Evolutionary conservation across 306 rosid species (phyloP).

Genomic region (Fragaria ananassa): DNA sequence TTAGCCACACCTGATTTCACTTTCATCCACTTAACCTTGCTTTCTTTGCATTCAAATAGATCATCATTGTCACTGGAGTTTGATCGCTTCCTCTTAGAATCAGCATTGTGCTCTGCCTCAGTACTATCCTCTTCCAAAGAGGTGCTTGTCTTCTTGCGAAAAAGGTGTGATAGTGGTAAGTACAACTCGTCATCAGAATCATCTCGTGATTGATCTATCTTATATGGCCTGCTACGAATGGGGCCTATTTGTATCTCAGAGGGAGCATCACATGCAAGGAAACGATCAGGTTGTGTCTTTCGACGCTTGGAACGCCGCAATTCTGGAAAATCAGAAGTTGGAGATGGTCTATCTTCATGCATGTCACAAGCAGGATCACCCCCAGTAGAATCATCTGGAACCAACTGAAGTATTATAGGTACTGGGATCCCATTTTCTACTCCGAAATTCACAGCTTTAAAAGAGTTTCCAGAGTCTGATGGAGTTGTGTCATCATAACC

Average conservation of each 20-base stretch:
- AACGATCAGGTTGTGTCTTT: conserved; percentile 78
- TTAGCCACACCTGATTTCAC: conserved; percentile 28
- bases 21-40: conserved; percentile 21
- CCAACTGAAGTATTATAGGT: conserved; percentile 44
- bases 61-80: conserved; percentile 19
- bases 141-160: conserved; percentile 28
- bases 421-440: conserved; percentile 42
- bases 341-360: conserved; percentile 27
- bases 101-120: conserved; percentile 18
- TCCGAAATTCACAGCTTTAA: conserved; percentile 52
- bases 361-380: conserved; percentile 21
- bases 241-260: conserved; percentile 57
- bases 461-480: conserved; percentile 26
- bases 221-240: conserved; percentile 51
- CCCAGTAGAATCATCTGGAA: conserved; percentile 24
- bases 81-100: conserved; percentile 13
- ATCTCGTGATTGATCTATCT: conserved; percentile 39
- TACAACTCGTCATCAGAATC: conserved; percentile 44
- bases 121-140: conserved; percentile 15
- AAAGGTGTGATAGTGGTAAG: conserved; percentile 50
- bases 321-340: conserved; percentile 36
- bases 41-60: conserved; percentile 28
- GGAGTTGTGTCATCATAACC: conserved; percentile 23
- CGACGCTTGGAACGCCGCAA: conserved; percentile 89
- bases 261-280: conserved; percentile 53